Conservation (phyloP, 768 basidiomycete species). For the Mycena floridula region DNA sequence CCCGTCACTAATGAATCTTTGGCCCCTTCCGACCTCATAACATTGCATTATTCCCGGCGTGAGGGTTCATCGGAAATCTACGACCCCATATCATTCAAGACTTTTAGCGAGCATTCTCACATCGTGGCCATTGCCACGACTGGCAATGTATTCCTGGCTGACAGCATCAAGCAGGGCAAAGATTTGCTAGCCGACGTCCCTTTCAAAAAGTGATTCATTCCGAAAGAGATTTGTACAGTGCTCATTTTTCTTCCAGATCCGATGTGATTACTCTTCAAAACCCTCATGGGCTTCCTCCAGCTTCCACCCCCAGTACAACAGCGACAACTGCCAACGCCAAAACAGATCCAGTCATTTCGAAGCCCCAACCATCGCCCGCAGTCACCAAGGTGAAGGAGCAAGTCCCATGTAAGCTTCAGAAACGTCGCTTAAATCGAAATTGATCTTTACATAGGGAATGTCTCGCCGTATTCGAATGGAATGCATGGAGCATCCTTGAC, state of each 20-base stretch:
- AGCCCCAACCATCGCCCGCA: too few species aligned
- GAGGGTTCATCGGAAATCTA: slow-evolving; percentile 79
- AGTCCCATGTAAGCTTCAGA: slow-evolving; percentile 53
- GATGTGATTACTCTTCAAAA: slow-evolving; percentile 96
- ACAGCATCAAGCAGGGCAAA: slow-evolving; percentile 79
- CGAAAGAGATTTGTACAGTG: too few species aligned
- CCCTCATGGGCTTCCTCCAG: slow-evolving; percentile 68
- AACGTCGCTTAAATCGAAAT: not conserved
- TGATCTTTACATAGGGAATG: slow-evolving; percentile 66
- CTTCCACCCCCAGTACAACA: slow-evolving; percentile 35
- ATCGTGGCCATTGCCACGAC: slow-evolving; percentile 87
- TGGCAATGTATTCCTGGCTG: slow-evolving; percentile 90
- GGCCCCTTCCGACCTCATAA: slow-evolving; percentile 67
- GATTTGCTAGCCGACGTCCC: slow-evolving; percentile 84
- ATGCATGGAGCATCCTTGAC: slow-evolving; percentile 90
- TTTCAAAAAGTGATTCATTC: slow-evolving; percentile 76
- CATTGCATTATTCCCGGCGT: slow-evolving; percentile 79
- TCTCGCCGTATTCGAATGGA: slow-evolving; percentile 88
- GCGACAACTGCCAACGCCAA: slow-evolving; percentile 24
- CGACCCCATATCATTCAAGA: slow-evolving; percentile 97
- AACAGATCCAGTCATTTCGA: slow-evolving; percentile 18
- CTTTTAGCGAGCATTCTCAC: slow-evolving; percentile 94
- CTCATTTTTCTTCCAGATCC: slow-evolving; percentile 55
- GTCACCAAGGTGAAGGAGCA: slow-evolving; percentile 46
- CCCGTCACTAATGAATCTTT: slow-evolving; percentile 72